phyloP scores from a whole-genome alignment of 257 asterid genomes.

The Fraxinus pennsylvanica region DNA sequence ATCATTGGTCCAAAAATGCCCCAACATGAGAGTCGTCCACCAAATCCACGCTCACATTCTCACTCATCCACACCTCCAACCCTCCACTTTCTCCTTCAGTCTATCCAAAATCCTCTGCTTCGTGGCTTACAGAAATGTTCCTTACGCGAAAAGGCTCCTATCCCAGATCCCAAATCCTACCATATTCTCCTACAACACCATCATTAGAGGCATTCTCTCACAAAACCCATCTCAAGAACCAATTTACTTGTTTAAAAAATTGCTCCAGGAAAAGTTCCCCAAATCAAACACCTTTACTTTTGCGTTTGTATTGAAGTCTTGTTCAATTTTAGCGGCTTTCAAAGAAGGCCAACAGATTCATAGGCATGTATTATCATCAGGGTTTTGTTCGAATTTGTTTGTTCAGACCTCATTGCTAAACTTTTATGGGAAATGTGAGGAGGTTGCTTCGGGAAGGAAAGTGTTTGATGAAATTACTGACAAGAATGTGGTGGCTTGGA shows the following conservation, averaged over 20 bases:
- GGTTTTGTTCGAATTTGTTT: conserved; percentile 42
- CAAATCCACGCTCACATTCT: conserved; percentile 67
- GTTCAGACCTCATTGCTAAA: conserved; percentile 68
- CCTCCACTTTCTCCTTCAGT: conserved; percentile 39
- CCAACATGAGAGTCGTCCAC: conserved; percentile 54
- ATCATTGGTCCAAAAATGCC: conserved; percentile 58
- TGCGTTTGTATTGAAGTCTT: conserved; percentile 65
- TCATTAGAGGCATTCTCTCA: conserved; percentile 57
- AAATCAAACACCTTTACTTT: conserved; percentile 57
- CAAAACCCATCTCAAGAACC: conserved; percentile 44
- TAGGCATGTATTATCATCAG: conserved; percentile 54
- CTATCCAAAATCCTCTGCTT: conserved; percentile 66
- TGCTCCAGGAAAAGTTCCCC: conserved; percentile 44
- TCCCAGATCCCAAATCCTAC: conserved; percentile 49
- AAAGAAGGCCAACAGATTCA: conserved; percentile 68
- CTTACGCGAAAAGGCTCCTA: conserved; percentile 49
- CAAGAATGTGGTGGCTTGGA: conserved; percentile 67
- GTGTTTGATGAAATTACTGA: conserved; percentile 78
- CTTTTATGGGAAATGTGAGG: conserved; percentile 60
- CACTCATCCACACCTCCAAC: conserved; percentile 44
- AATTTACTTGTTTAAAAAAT: conserved; percentile 41
- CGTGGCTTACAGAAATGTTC: conserved; percentile 58
- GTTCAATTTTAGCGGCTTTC: conserved; percentile 50
- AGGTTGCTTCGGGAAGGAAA: conserved; percentile 49
- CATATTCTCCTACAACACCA: conserved; percentile 55